Conservation (phyloP, 2,329 filamentous ascomycete genomes). For the Epichloe gansuensis region DNA sequence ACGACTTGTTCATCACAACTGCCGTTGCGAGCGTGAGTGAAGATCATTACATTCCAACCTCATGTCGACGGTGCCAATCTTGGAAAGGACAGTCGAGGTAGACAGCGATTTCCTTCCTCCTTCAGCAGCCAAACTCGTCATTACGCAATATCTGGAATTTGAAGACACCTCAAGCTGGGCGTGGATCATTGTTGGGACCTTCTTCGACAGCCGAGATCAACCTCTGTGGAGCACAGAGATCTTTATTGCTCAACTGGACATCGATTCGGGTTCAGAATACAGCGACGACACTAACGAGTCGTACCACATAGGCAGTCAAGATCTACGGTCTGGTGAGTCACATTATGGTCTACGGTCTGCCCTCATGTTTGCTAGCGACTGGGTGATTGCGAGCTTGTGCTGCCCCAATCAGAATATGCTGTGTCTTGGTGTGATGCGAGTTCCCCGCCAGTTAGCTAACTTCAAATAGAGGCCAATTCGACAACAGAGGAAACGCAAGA, state of each 20-base stretch:
- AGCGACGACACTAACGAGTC: constrained; percentile 8
- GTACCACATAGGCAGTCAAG: constrained; percentile 3
- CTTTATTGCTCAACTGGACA: constrained; percentile 22
- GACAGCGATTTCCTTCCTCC: constrained; percentile 24
- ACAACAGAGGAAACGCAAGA: constrained; percentile 1
- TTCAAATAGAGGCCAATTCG: neutral
- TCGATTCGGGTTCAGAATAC: constrained; percentile 15
- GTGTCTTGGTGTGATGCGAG: neutral
- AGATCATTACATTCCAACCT: neutral
- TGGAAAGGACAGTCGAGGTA: constrained; percentile 15
- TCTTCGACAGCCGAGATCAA: constrained; percentile 29
- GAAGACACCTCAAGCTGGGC: constrained; percentile 26
- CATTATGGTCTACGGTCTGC: neutral
- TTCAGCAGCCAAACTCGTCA: constrained; percentile 32
- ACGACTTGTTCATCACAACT: neutral
- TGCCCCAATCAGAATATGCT: neutral
- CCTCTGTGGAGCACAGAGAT: constrained; percentile 35
- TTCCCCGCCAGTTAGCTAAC: neutral
- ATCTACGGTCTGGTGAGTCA: constrained; percentile 4
- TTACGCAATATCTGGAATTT: constrained; percentile 29
- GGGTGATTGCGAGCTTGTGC: neutral
- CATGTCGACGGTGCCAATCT: constrained; percentile 10
- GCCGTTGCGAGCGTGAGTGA: neutral
- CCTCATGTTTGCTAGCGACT: constrained; percentile 4
- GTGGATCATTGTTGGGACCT: constrained; percentile 33